A percentile compares a stretch with the other conserved stretches of the same genome.
These are phyloP conservation scores for Nepenthes alata DNA, from an alignment of 179 eudicot genomes.

Conservation along the genomic window DNA sequence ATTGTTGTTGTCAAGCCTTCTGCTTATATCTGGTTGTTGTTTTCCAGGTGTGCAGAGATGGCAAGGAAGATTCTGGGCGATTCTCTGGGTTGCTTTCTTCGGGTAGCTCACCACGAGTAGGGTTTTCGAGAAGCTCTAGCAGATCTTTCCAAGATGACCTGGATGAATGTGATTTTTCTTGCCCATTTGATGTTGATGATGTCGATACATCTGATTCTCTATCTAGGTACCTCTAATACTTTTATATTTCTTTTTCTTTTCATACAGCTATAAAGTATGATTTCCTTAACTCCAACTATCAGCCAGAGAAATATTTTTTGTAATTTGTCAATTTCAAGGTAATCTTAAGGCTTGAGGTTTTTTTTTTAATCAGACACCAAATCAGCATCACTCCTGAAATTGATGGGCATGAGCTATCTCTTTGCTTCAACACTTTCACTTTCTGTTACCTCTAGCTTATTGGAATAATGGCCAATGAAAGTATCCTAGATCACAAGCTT, in stretches of 20 bases:
- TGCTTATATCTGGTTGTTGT: constrained; percentile 13
- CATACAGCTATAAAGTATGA: background rate
- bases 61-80: constrained; percentile 79
- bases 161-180: constrained; percentile 66
- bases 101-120: constrained; percentile 80
- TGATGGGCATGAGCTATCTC: no score
- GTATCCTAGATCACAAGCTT: no score
- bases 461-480: no score
- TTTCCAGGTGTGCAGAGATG: constrained; percentile 54
- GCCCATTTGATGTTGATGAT: constrained; percentile 94
- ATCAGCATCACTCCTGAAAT: no score
- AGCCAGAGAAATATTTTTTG: no score
- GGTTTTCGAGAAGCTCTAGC: constrained; percentile 83
- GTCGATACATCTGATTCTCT: constrained; percentile 63
- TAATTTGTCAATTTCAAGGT: no score
- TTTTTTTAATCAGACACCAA: no score
- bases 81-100: constrained; percentile 82
- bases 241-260: background rate
- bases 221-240: constrained; percentile 44
- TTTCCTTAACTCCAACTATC: no score
- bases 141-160: constrained; percentile 86
- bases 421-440: no score
- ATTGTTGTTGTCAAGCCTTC: constrained; percentile 1
- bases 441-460: no score
- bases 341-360: no score